Percentiles rank a stretch among this genome's conserved stretches.
Evolutionary conservation across 2,329 filamentous ascomycete genomes (phyloP).

Genomic region (Furcasterigmium sp.): DNA sequence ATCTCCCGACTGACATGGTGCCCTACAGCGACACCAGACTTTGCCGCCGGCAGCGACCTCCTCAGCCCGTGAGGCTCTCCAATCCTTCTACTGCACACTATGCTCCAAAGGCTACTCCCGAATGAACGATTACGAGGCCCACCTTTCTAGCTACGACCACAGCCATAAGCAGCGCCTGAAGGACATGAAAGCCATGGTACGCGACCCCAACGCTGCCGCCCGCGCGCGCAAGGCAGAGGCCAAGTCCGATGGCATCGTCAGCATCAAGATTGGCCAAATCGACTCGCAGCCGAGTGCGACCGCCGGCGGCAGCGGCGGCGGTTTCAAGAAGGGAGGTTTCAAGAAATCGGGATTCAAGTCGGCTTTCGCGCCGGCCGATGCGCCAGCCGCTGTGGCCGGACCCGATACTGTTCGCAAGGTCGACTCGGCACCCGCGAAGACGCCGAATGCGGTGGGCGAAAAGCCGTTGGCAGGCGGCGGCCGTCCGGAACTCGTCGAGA

Average conservation of each 20-base stretch:
- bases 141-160: constrained; percentile 92
- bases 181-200: constrained; percentile 81
- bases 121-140: constrained; percentile 93
- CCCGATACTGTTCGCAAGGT: constrained; percentile 32
- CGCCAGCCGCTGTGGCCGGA: constrained; percentile 16
- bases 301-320: constrained; percentile 28
- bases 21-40: constrained; percentile 47
- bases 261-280: constrained; percentile 50
- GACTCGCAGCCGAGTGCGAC: constrained; percentile 1
- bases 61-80: constrained; percentile 69
- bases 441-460: constrained; percentile 1
- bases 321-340: constrained; percentile 66
- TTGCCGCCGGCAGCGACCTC: constrained; percentile 54
- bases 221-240: constrained; percentile 66
- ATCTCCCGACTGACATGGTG: neutral
- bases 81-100: constrained; percentile 78
- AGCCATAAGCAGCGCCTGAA: constrained; percentile 86
- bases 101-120: constrained; percentile 93
- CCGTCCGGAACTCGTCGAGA: constrained; percentile 34
- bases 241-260: constrained; percentile 63
- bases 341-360: constrained; percentile 83
- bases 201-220: constrained; percentile 60
- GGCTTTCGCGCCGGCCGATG: constrained; percentile 57
- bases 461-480: neutral
- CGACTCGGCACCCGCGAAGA: constrained; percentile 31